A percentile compares a stretch with the other conserved stretches of the same genome.
These are phyloP conservation scores for Citropsis articulata DNA, from an alignment of 345 rosid species.

Conservation along the genomic window DNA sequence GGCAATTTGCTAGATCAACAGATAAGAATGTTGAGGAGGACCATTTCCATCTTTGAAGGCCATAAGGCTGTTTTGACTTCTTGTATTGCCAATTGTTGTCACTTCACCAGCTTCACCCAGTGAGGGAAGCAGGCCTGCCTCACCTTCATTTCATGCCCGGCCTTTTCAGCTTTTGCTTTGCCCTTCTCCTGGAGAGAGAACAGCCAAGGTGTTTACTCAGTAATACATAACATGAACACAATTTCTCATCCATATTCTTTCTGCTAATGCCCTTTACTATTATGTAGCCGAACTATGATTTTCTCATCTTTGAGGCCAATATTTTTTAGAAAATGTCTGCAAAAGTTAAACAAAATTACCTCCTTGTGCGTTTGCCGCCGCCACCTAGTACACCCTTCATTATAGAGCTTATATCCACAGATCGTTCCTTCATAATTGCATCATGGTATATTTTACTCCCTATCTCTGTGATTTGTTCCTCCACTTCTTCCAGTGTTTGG, in stretches of 20 bases:
- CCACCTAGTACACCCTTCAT: constrained; percentile 73
- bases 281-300: neutral
- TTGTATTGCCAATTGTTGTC: neutral
- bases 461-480: constrained; percentile 67
- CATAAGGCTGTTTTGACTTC: neutral
- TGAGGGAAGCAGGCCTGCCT: neutral
- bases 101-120: neutral
- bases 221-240: neutral
- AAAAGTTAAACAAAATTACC: constrained; percentile 27
- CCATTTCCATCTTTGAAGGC: neutral
- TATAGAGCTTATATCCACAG: constrained; percentile 69
- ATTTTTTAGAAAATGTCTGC: neutral
- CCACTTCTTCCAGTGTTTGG: constrained; percentile 75
- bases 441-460: constrained; percentile 92
- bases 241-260: neutral
- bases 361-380: constrained; percentile 28
- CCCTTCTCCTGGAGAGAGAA: constrained; percentile 28
- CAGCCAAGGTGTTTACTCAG: neutral
- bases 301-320: neutral
- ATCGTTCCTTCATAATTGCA: constrained; percentile 66
- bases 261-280: neutral
- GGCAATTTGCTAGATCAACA: neutral
- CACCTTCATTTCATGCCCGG: constrained; percentile 25
- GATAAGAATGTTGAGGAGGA: neutral
- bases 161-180: constrained; percentile 32